A percentile compares a stretch with the other conserved stretches of the same genome.
Evolutionary conservation across 805 yeast genomes (phyloP).

Genomic region (Danielozyma ontarioensis): DNA sequence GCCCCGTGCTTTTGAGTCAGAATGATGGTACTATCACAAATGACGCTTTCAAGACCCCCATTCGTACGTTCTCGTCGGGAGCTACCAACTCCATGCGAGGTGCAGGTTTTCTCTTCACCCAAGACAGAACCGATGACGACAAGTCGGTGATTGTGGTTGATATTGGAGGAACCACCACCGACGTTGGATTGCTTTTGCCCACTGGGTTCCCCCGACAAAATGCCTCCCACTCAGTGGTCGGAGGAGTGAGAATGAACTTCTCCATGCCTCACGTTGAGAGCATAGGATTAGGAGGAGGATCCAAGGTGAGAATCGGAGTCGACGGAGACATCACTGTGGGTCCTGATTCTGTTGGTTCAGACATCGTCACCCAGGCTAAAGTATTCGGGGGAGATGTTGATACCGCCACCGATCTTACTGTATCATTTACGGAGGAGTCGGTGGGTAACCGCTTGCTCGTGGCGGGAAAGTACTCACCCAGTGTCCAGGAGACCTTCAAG

Average conservation of each 20-base stretch:
- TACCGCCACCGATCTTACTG: conserved; percentile 37
- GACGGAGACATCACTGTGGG: conserved; percentile 32
- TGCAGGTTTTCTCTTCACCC: conserved; percentile 36
- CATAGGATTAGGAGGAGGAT: conserved; percentile 49
- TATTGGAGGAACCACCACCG: conserved; percentile 49
- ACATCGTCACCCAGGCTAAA: conserved; percentile 25
- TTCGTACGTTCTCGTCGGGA: conserved; percentile 44
- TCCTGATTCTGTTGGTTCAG: conserved; percentile 46
- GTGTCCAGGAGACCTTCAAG: conserved; percentile 3
- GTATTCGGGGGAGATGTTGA: conserved; percentile 39
- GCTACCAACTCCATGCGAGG: conserved; percentile 47
- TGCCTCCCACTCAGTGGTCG: conserved; percentile 37
- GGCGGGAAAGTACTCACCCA: conserved; percentile 7
- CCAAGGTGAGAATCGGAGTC: conserved; percentile 33
- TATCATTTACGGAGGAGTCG: conserved; percentile 11
- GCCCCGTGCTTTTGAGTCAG: conserved; percentile 40
- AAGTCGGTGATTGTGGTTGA: conserved; percentile 27
- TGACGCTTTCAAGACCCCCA: conserved; percentile 38
- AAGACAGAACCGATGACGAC: conserved; percentile 3
- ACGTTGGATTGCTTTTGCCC: conserved; percentile 42
- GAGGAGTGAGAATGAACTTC: conserved; percentile 46
- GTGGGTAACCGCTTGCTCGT: conserved; percentile 22
- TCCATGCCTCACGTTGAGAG: conserved; percentile 48
- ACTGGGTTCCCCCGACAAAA: conserved; percentile 46
- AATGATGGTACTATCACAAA: conserved; percentile 44